Conservation (phyloP, 2,329 filamentous ascomycete genomes). For the Phialemoniopsis sp. region DNA sequence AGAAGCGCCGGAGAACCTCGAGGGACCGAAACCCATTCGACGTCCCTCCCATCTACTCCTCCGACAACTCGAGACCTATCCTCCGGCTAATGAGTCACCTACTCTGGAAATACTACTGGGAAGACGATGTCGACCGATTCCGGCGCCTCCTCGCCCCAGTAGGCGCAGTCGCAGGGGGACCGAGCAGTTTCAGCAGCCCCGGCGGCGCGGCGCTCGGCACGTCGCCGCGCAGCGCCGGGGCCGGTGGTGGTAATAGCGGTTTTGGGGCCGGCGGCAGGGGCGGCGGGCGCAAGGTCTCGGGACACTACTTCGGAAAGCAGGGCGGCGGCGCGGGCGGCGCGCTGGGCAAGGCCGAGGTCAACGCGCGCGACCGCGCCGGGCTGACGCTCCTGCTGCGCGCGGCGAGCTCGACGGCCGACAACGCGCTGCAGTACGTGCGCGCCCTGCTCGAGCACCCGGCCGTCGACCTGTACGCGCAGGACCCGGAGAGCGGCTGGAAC, state of each 20-base stretch:
- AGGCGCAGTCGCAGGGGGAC: constrained; percentile 51
- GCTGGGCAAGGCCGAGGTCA: constrained; percentile 65
- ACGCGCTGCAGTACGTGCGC: constrained; percentile 69
- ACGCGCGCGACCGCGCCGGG: constrained; percentile 77
- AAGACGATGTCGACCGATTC: constrained; percentile 97
- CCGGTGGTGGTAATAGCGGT: constrained; percentile 4
- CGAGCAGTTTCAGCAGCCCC: constrained; percentile 18
- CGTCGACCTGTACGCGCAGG: constrained; percentile 82
- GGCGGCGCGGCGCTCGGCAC: no score
- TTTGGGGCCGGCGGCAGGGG: constrained; percentile 4
- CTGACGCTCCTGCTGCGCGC: constrained; percentile 82
- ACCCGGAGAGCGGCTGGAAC: constrained; percentile 93
- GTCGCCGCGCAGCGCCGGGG: neutral
- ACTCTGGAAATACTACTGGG: constrained; percentile 94
- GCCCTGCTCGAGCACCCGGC: constrained; percentile 78
- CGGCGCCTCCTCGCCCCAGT: constrained; percentile 78
- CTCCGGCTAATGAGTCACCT: constrained; percentile 72
- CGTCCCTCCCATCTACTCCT: constrained; percentile 23
- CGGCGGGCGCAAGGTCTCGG: constrained; percentile 44
- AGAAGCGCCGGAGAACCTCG: constrained; percentile 40
- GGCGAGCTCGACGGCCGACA: constrained; percentile 68
- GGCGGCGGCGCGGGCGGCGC: constrained; percentile 28
- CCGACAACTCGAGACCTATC: constrained; percentile 53
- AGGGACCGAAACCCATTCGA: constrained; percentile 18
- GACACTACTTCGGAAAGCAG: constrained; percentile 40